Percentiles rank a stretch among this genome's conserved stretches.
These are phyloP conservation scores for Excoecaria agallocha DNA, from an alignment of 345 rosid species.

Conservation along the genomic window DNA sequence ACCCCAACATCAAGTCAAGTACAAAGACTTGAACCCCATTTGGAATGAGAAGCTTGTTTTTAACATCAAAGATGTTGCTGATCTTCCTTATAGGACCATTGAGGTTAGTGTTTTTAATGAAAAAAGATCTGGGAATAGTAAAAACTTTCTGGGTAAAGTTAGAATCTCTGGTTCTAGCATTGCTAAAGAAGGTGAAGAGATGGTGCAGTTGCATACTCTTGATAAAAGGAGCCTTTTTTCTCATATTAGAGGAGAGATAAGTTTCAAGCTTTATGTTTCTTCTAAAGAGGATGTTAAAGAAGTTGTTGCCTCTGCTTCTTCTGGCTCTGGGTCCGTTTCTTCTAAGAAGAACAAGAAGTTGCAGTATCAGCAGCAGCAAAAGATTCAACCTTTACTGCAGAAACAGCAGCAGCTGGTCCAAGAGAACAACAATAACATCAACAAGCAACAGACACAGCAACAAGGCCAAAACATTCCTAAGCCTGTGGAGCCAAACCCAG, in stretches of 20 bases:
- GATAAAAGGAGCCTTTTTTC: slow-evolving; percentile 71
- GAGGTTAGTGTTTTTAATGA: slow-evolving; percentile 64
- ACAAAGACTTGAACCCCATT: slow-evolving; percentile 64
- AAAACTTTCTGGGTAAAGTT: slow-evolving; percentile 66
- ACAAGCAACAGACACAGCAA: slow-evolving; percentile 29
- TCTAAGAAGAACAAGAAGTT: slow-evolving; percentile 53
- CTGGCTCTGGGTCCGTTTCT: slow-evolving; percentile 15
- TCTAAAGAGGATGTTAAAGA: slow-evolving; percentile 30
- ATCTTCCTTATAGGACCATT: slow-evolving; percentile 51
- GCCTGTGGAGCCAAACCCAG: slow-evolving; percentile 42
- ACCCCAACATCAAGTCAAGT: too few relatives aligned
- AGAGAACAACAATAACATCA: slow-evolving; percentile 18
- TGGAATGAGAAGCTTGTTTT: slow-evolving; percentile 79
- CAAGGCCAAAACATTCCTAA: slow-evolving; percentile 40
- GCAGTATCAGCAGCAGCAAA: slow-evolving; percentile 35
- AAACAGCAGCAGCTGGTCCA: slow-evolving; percentile 36
- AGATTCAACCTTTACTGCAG: slow-evolving; percentile 35
- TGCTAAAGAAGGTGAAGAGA: slow-evolving; percentile 46
- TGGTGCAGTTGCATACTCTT: slow-evolving; percentile 50
- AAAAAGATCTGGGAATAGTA: slow-evolving; percentile 46
- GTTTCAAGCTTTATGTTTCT: slow-evolving; percentile 51
- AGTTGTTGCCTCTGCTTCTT: slow-evolving; percentile 17
- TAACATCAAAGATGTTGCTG: slow-evolving; percentile 41
- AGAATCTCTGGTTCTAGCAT: slow-evolving; percentile 48
- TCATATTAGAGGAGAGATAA: slow-evolving; percentile 65